Evolutionary conservation across 2,329 filamentous ascomycete species (phyloP).

Genomic region (Dryadomyces quercivorus): DNA sequence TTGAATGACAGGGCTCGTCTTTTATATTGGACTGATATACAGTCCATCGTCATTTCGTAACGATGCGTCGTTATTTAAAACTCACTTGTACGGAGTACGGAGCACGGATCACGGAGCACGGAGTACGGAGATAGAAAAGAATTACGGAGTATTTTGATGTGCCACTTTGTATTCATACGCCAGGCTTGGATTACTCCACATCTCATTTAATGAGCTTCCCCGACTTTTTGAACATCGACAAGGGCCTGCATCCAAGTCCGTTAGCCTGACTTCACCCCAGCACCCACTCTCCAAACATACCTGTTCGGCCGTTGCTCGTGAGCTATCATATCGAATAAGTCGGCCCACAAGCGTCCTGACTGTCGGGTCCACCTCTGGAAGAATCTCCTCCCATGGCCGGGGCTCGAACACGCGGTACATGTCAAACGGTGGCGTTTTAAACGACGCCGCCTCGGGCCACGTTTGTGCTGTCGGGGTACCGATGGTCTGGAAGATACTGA

Average conservation of each 20-base stretch:
- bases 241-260: slow-evolving; percentile 3
- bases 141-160: no score
- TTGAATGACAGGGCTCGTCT: no score
- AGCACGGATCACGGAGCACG: no score
- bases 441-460: slow-evolving; percentile 68
- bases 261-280: not conserved
- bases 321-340: slow-evolving; percentile 62
- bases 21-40: no score
- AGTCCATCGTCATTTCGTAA: no score
- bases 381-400: slow-evolving; percentile 55
- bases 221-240: not conserved
- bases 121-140: no score
- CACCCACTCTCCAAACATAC: slow-evolving; percentile 18
- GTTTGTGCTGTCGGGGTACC: slow-evolving; percentile 70
- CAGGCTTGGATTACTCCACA: no score
- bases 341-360: slow-evolving; percentile 54
- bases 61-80: no score
- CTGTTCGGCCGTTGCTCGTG: slow-evolving; percentile 54
- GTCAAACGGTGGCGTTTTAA: slow-evolving; percentile 72
- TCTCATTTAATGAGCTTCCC: not conserved
- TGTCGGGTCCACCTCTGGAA: slow-evolving; percentile 45
- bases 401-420: slow-evolving; percentile 69
- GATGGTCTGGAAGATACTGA: slow-evolving; percentile 83
- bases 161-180: no score
- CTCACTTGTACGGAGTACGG: no score